Evolutionary conservation across 1,139 yeast species (phyloP), one percentile per base, ranked within the genome.

Genomic region (Trichomonascaceae sp.): DNA sequence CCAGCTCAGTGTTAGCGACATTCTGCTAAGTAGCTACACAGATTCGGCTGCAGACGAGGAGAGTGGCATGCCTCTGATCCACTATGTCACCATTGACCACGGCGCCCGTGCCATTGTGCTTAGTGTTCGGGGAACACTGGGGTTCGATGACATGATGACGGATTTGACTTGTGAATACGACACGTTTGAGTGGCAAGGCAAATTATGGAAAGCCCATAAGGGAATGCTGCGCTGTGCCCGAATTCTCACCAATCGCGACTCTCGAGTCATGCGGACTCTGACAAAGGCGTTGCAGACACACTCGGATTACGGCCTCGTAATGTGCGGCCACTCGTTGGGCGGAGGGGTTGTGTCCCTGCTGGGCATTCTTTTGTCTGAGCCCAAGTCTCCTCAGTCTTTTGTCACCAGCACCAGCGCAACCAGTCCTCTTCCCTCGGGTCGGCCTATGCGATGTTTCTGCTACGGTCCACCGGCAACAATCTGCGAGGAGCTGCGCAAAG

Each of bases 321-420:
- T 56, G 5, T 54, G 59, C 26, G 61, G 61, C 4, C 61, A 56
- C 38, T 56, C 60, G 3, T 41, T 56, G 16, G 61, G 61, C 1
- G 61, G 58, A 5, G 59, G 61, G 1, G 59, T 56, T 1, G 59
- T 55, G 1, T 55, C 60, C 1, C 29, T 56, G 16, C 39, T 56
- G 26, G 52, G 52, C n/a, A 47, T 56, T 18, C 40, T 56, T 15
- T 35, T 56, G 2, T 42, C 54, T 4, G 56, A 50, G 27, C n/a
- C n/a, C n/a, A n/a, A n/a, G n/a, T n/a, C n/a, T n/a, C n/a, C n/a
- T n/a, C n/a, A n/a, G n/a, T 20, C 23, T 20, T 11, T 27, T 5
- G 33, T 29, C 0, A 33, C 37, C 8, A 45, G 41, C 33, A 40
- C 41, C 18, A 29, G 41, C 34, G 26, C 26, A 16, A 34, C 35